These are phyloP conservation scores for Pseudogymnoascus destructans DNA, from an alignment of 2,329 filamentous ascomycete genomes.

Conservation along the genomic window DNA sequence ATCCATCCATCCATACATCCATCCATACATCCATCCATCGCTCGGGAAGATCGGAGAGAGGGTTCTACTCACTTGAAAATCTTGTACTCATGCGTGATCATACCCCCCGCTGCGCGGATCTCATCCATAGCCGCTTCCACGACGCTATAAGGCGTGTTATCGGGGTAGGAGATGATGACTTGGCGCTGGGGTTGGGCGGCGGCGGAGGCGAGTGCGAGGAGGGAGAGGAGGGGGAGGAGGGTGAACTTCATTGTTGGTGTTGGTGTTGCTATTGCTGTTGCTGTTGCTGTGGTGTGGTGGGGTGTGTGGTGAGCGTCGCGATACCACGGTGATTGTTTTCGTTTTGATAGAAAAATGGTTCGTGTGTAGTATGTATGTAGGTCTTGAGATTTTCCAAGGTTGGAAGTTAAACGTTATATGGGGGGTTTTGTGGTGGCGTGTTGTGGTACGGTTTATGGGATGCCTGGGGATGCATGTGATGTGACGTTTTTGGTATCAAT, in stretches of 20 bases:
- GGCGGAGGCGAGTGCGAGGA: slow-evolving; percentile 49
- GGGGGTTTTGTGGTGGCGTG: background rate
- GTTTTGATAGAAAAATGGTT: no score
- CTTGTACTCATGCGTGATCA: slow-evolving; percentile 66
- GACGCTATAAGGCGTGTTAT: slow-evolving; percentile 50
- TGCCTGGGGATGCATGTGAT: slow-evolving; percentile 6
- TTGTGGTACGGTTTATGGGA: slow-evolving; percentile 1
- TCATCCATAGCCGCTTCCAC: slow-evolving; percentile 58
- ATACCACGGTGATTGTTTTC: no score
- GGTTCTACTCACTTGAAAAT: slow-evolving; percentile 46
- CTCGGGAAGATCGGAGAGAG: background rate
- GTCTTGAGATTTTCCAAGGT: background rate
- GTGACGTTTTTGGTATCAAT: background rate
- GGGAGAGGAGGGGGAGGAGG: slow-evolving; percentile 40
- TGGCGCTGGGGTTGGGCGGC: slow-evolving; percentile 44
- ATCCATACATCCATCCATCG: background rate
- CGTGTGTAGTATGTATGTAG: background rate
- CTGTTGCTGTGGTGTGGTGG: no score
- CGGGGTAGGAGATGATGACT: slow-evolving; percentile 67
- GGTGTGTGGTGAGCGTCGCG: no score
- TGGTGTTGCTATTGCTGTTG: no score
- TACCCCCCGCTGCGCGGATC: slow-evolving; percentile 56
- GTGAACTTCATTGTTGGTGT: slow-evolving; percentile 46
- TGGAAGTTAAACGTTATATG: background rate
- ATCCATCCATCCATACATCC: no score